A percentile compares a stretch with the other conserved stretches of the same genome.
phyloP scores from a whole-genome alignment of 2,329 filamentous ascomycete genomes.

The Sarocladiaceae sp. region DNA sequence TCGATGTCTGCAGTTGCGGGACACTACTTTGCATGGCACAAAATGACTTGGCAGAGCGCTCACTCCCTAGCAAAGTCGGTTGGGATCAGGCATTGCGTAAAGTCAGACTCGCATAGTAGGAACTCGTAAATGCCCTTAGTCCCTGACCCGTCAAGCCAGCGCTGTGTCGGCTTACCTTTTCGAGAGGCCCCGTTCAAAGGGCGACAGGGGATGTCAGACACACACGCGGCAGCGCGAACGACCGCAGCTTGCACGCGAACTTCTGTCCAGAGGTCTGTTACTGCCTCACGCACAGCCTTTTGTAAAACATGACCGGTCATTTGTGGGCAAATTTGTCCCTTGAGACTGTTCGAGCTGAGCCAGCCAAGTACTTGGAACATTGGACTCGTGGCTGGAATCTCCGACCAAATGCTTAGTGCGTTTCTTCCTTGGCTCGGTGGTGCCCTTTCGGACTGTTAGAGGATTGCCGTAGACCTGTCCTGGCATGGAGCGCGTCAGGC shows the following conservation, averaged over 20 bases:
- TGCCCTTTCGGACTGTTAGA: not conserved
- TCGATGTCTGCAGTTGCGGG: too few species aligned
- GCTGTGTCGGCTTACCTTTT: not conserved
- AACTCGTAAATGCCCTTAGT: not conserved
- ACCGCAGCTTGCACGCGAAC: not conserved
- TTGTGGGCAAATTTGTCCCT: not conserved
- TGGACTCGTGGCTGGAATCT: not conserved
- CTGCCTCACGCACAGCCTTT: not conserved
- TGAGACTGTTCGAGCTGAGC: not conserved
- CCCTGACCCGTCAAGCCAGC: not conserved
- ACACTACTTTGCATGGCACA: too few species aligned
- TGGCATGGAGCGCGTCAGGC: constrained; percentile 7
- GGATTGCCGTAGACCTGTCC: constrained; percentile 3
- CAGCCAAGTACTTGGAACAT: constrained; percentile 3
- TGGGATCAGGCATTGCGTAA: not conserved
- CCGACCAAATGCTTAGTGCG: not conserved
- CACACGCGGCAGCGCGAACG: not conserved
- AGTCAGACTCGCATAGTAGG: too few species aligned
- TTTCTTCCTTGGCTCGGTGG: not conserved
- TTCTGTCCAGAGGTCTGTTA: not conserved
- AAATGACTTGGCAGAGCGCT: too few species aligned
- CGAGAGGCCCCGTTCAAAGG: not conserved
- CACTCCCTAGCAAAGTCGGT: not conserved
- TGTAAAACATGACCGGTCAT: not conserved
- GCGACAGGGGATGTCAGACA: not conserved